Evolutionary conservation across 768 basidiomycete genomes (phyloP), one percentile per base, ranked within the genome.

Genomic region (Pholiota molesta): DNA sequence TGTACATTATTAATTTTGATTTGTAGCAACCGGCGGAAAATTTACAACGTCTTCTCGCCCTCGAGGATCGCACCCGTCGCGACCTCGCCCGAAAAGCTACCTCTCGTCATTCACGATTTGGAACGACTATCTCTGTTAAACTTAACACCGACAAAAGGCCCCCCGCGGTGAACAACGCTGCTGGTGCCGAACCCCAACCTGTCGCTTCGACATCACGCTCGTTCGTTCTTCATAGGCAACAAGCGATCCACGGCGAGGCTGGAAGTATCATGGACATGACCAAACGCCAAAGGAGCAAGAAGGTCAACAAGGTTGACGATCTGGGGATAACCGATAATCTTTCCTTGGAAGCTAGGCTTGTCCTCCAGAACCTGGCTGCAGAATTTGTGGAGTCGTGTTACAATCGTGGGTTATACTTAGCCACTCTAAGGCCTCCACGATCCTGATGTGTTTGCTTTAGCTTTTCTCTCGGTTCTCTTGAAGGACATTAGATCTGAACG

Each of bases 401-500:
- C 78, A 97, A 97, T 76, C 81, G 96, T 96, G 70, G 70, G 92
- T 81, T 67, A 52, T 62, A 52, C 56, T 61, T 65, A 14, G 62
- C 54, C 55, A 33, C 45, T 51, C 26, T 14, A 55, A 57, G 54
- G 55, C 13, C 52, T 59, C 42, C 42, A 8, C 40, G 56, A 16
- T 21, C 26, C 28, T 53, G 37, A 59, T 58, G 59, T 42, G 57
- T 11, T 29, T 28, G 52, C 17, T 51, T n/a, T 72, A 97, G 95
- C 87, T n/a, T 96, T 99, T 77, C 84, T 99, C 53, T 77, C 86
- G 16, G 86, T 86, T 3, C 79, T 99, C 35, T 79, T 99, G 63
- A 96, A 91, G 75, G 97, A 99, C 71, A 98, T 99, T 73, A 87
- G 90, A 61, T 92, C 92, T 62, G 94, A 99, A 75, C 83, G 95